Base-by-base conservation (phyloP, 2,329 filamentous ascomycete species). In the Cladosporium sp. region DNA sequence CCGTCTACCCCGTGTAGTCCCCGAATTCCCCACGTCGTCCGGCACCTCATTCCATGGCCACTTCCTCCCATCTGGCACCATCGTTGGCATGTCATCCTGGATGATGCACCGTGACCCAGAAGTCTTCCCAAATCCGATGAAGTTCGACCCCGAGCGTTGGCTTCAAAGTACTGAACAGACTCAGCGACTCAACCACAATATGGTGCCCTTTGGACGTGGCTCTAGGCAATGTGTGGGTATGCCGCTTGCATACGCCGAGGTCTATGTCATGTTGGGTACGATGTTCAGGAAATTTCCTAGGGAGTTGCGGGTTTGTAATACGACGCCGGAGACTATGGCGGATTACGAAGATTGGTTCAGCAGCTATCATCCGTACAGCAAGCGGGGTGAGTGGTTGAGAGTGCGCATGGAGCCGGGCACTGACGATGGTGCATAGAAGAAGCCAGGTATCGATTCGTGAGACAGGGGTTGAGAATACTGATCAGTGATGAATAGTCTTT, bases 121-220 rank as follows among this genome's bases (percentile, higher is more conserved):
- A 4, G 62, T 76, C 34, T 81, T 78, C 64, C 74, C 75, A 1
- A 57, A 76, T 7, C 70, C 79, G 0, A 67, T 69, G 11, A 71
- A 58, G 16, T 80, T 81, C 65, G 70, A 75, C 23, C 79, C 78
- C 0, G 67, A 70, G 16, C 74, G 79, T 21, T 81, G 79, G 78
- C 57, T 70, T 5, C 54, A 56, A 16, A 65, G 72, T 34, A 64
- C 68, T 1, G 70, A 71, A 1, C 66, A 70, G 23, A 54, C 63
- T 11, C 65, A 57, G 11, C 66, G 67, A 5, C 62, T 70, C 51
- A 66, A 79, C 23, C 74, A 71, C 58, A 75, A 77, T 54, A 73
- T 79, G 48, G 74, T 80, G 14, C 69, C 78, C 0, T 80, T 79
- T 65, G 74, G 76, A 21, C 75, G 76, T 30, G 77, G 77, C 1